phyloP scores from a whole-genome alignment of 306 rosid species.

The Vicia villosa region DNA sequence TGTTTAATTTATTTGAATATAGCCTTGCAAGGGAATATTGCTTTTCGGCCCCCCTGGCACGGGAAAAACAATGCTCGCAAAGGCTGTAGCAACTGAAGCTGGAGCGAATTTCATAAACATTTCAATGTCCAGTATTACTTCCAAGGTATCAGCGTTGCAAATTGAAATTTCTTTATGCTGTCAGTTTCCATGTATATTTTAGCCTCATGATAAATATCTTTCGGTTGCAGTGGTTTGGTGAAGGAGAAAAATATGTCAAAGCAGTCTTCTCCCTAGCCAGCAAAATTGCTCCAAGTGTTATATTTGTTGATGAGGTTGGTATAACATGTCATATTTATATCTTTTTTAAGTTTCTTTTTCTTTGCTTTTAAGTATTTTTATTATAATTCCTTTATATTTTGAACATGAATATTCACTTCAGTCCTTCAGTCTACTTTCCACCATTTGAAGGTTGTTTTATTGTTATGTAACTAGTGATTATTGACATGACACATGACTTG shows the following conservation, averaged over 20 bases:
- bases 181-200: constrained; percentile 3
- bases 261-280: constrained; percentile 94
- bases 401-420: not conserved
- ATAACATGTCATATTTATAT: not conserved
- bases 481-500: constrained; percentile 10
- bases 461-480: not conserved
- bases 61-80: constrained; percentile 98
- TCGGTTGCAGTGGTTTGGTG: constrained; percentile 90
- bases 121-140: constrained; percentile 94
- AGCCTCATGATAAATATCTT: constrained; percentile 18
- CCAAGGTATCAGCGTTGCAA: constrained; percentile 60
- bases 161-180: not conserved
- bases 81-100: constrained; percentile 99
- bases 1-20: constrained; percentile 30
- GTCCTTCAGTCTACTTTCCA: constrained; percentile 5
- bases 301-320: constrained; percentile 96
- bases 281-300: constrained; percentile 96
- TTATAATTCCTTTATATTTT: not conserved
- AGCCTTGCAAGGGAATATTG: constrained; percentile 99
- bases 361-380: constrained; percentile 2
- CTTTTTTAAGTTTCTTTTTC: not conserved
- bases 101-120: constrained; percentile 97
- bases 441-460: constrained; percentile 12
- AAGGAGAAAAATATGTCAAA: constrained; percentile 95
- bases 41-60: constrained; percentile 99